Conservation (phyloP, 768 basidiomycete genomes). For the Termitomyces sp. region DNA sequence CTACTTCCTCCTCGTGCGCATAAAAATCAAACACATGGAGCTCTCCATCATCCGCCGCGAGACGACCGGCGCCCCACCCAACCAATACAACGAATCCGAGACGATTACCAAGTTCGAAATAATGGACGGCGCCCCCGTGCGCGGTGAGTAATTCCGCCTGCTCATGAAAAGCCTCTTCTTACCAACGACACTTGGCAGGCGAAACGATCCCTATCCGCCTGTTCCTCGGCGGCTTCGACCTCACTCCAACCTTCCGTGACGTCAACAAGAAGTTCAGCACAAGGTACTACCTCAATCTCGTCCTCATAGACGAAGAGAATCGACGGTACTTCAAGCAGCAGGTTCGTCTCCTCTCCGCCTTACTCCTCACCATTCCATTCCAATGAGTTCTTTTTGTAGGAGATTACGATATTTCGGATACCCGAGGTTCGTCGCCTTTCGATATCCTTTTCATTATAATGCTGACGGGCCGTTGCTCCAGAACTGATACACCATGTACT, state of each 20-base stretch:
- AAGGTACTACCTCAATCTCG: conserved; percentile 95
- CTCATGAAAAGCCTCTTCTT: not conserved
- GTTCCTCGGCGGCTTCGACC: conserved; percentile 96
- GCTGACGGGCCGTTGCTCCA: not conserved
- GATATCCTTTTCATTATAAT: not conserved
- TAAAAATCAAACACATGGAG: conserved; percentile 99
- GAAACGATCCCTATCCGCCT: conserved; percentile 98
- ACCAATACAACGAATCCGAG: conserved; percentile 98
- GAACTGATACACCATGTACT: conserved; percentile 11
- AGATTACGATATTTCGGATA: conserved; percentile 18
- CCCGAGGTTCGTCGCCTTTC: conserved; percentile 11
- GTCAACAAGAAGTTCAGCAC: conserved; percentile 99
- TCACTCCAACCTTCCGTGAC: conserved; percentile 97
- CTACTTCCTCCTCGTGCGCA: conserved; percentile 96
- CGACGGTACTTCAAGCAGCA: conserved; percentile 97
- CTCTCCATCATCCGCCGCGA: conserved; percentile 96
- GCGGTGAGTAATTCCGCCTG: conserved; percentile 45
- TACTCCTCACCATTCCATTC: no score
- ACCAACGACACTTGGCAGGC: conserved; percentile 39
- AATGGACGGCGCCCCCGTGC: conserved; percentile 98
- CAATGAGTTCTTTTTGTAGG: conserved; percentile 1
- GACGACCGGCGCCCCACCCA: conserved; percentile 96
- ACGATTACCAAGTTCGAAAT: conserved; percentile 99
- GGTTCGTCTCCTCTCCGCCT: conserved; percentile 31
- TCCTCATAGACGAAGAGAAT: conserved; percentile 97